These are phyloP conservation scores for Sphaerulina populicola DNA, from an alignment of 2,329 filamentous ascomycete genomes.

Conservation along the genomic window DNA sequence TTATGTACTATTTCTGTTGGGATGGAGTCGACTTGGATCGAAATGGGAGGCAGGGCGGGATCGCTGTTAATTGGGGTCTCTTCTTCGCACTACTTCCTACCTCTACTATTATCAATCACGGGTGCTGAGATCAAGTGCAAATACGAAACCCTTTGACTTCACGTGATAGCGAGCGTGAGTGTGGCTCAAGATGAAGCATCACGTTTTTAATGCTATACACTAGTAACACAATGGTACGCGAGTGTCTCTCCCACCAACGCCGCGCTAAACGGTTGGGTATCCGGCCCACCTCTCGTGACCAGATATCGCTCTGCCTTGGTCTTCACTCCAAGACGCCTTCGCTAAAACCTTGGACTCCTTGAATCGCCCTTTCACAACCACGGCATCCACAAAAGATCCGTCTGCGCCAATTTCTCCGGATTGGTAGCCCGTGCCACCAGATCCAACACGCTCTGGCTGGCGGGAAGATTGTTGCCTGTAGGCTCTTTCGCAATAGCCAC, in stretches of 20 bases:
- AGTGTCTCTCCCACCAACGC: not conserved
- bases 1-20: too few relatives aligned
- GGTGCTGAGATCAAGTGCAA: not conserved
- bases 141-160: not conserved
- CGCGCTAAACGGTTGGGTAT: not conserved
- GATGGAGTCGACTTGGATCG: too few relatives aligned
- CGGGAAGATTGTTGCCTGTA: conserved; percentile 65
- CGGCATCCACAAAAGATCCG: conserved; percentile 94
- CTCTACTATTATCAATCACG: not conserved
- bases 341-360: not conserved
- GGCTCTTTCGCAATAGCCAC: conserved; percentile 66
- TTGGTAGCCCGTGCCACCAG: conserved; percentile 87
- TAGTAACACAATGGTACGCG: not conserved
- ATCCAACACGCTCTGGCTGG: conserved; percentile 95
- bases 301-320: not conserved
- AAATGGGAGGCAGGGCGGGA: too few relatives aligned
- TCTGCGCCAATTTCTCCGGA: conserved; percentile 76
- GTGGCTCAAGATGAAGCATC: not conserved
- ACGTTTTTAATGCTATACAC: not conserved
- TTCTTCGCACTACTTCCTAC: not conserved
- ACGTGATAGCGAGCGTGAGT: not conserved
- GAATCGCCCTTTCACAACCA: conserved; percentile 55
- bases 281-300: not conserved
- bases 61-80: too few relatives aligned
- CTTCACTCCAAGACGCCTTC: not conserved